Evolutionary conservation across 1,284 basidiomycete species (phyloP), one percentile per base, ranked within the genome.

Genomic region (Phellopilus nigrolimitatus): DNA sequence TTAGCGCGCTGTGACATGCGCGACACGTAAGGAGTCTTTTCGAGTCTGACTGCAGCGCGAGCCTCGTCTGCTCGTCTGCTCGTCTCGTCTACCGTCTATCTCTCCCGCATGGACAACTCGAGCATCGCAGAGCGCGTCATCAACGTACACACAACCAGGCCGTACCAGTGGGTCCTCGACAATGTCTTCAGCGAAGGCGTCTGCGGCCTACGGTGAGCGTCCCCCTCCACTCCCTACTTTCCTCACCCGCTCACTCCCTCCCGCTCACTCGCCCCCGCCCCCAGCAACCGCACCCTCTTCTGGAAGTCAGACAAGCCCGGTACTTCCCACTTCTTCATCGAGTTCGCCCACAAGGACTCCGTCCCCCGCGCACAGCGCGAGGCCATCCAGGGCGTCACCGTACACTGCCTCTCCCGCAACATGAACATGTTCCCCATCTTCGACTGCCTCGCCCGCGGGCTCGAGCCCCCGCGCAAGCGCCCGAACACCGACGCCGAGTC

Each of bases 321-420:
- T 7, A 27, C 46, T 12, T 48, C 27, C n/a, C 51, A 53, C 30
- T 53, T 53, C 39, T 53, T 53, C 45, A 43, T 53, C 38, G 51
- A 53, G 40, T 53, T 53, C 37, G 51, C 46, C 6, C 17, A 38
- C 38, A 53, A 49, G 38, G 51, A 53, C 3, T 47, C 40, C 12
- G 39, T 53, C 8, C 12, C 45, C n/a, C 25, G 24, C 28, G 51
- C 51, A 15, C 45, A 53, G 45, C 37, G 37, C 27, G 25, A 28
- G 17, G 46, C 39, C 9, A 33, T 33, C 24, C 39, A 31, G n/a
- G 51, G 51, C 3, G 51, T 49, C 10, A 53, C 45, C 28, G 51
- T 49, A 3, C 45, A 53, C 30, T 41, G 40, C 21, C 24, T 48
- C n/a, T 47, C 51, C 15, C 46, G 47, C 25, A 53, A 47, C 39